Percentiles rank a stretch among this genome's conserved stretches.
phyloP scores from a whole-genome alignment of 2,329 filamentous ascomycete species.

The Epichloe amarillans region DNA sequence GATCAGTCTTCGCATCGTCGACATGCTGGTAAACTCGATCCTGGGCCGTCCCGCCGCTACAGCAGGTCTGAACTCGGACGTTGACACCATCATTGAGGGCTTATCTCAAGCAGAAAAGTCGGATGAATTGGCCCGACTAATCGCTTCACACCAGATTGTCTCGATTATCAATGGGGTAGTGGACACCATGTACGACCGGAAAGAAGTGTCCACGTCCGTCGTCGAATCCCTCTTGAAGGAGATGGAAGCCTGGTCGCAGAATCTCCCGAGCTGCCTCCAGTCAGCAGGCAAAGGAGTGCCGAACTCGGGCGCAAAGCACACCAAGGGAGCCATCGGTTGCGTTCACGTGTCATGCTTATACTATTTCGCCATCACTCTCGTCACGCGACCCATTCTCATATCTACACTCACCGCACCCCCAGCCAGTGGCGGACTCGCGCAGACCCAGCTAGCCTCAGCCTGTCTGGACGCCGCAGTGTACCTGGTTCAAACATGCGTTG shows the following conservation, averaged over 20 bases:
- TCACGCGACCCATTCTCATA: conserved; percentile 42
- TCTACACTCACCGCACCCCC: conserved; percentile 30
- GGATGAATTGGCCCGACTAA: conserved; percentile 15
- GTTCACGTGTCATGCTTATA: conserved; percentile 44
- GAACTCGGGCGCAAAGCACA: conserved; percentile 2
- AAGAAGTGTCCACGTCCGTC: conserved; percentile 14
- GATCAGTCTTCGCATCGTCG: conserved; percentile 25
- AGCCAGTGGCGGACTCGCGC: conserved; percentile 13
- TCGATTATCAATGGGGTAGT: conserved; percentile 31
- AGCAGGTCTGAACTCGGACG: conserved; percentile 15
- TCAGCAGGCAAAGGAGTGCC: conserved; percentile 7
- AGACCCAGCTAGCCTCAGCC: conserved; percentile 31
- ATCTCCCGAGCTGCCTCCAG: conserved; percentile 24
- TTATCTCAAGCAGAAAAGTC: conserved; percentile 6
- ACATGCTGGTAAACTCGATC: conserved; percentile 25
- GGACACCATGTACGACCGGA: conserved; percentile 27
- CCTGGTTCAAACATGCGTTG: conserved; percentile 38
- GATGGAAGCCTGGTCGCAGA: conserved; percentile 31
- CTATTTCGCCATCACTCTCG: conserved; percentile 44
- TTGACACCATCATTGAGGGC: conserved; percentile 13
- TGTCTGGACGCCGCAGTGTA: conserved; percentile 43
- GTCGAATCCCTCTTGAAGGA: conserved; percentile 28
- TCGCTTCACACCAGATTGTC: conserved; percentile 28
- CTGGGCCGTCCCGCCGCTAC: conserved; percentile 25
- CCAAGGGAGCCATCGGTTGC: conserved; percentile 29